Percentiles rank a stretch among this genome's conserved stretches.
Conservation (phyloP, 345 rosid genomes). For the Microcos paniculata region DNA sequence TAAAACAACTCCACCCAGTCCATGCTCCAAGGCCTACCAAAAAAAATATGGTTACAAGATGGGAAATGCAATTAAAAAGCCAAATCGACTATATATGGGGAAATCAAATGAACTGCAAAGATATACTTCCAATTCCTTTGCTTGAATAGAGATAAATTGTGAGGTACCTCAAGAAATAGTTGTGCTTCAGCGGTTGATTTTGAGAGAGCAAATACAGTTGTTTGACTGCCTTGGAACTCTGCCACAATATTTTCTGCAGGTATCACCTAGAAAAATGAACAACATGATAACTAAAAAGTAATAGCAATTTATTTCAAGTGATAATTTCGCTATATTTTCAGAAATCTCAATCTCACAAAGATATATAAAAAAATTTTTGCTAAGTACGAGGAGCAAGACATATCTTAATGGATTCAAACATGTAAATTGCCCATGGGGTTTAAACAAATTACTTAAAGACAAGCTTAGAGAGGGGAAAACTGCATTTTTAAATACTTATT, state of each 20-base stretch:
- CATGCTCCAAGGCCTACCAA: slow-evolving; percentile 77
- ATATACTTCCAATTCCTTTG: not conserved
- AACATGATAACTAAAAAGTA: not conserved
- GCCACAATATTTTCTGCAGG: slow-evolving; percentile 91
- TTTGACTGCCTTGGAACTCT: slow-evolving; percentile 70
- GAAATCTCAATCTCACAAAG: not conserved
- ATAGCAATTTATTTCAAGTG: not conserved
- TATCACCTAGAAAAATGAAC: slow-evolving; percentile 51
- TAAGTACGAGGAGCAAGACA: not conserved
- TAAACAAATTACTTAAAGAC: not conserved
- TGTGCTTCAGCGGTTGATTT: slow-evolving; percentile 61
- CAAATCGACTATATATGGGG: not conserved
- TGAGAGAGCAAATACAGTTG: slow-evolving; percentile 71
- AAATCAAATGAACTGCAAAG: not conserved
- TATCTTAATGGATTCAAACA: not conserved
- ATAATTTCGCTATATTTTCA: not conserved
- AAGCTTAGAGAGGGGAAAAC: not conserved
- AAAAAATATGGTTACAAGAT: not conserved
- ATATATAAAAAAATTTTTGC: not conserved
- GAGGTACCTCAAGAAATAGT: slow-evolving; percentile 66
- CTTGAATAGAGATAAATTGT: not conserved
- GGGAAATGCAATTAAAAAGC: slow-evolving; percentile 1
- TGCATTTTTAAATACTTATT: not conserved
- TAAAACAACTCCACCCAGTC: slow-evolving; percentile 74
- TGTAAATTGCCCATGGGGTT: not conserved